These are phyloP conservation scores for Hibiscus mutabilis DNA, from an alignment of 345 rosid species.

Conservation along the genomic window DNA sequence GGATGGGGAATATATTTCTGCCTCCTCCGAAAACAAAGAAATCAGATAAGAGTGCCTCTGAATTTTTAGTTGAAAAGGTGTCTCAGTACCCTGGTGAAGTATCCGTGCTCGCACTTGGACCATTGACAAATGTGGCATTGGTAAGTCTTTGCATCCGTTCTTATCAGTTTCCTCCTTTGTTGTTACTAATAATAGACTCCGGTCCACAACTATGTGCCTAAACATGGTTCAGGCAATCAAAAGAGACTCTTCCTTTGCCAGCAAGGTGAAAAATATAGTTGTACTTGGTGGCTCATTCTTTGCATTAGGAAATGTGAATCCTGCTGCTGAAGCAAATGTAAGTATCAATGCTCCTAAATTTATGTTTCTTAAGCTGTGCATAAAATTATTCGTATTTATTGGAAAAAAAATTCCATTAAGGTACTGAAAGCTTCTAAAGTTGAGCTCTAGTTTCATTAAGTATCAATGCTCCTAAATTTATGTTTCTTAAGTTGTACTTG, in stretches of 20 bases:
- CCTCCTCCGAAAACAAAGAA: slow-evolving; percentile 56
- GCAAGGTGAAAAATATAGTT: slow-evolving; percentile 77
- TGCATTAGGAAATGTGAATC: slow-evolving; percentile 86
- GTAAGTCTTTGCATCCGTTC: slow-evolving; percentile 29
- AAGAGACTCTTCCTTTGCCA: slow-evolving; percentile 81
- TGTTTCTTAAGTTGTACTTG: too few relatives aligned
- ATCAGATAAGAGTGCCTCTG: slow-evolving; percentile 63
- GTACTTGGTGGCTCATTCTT: slow-evolving; percentile 94
- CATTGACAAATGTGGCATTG: slow-evolving; percentile 81
- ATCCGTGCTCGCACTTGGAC: slow-evolving; percentile 87
- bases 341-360: slow-evolving; percentile 10
- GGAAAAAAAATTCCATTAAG: background rate
- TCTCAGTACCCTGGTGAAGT: slow-evolving; percentile 82
- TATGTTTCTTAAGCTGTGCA: background rate
- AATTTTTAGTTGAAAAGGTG: slow-evolving; percentile 71
- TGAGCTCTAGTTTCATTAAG: background rate
- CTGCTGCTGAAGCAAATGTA: slow-evolving; percentile 98
- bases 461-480: too few relatives aligned
- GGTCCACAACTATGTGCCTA: background rate
- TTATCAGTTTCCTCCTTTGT: background rate
- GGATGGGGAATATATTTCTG: slow-evolving; percentile 57
- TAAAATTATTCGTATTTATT: background rate
- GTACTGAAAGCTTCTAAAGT: background rate
- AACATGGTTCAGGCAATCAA: slow-evolving; percentile 65
- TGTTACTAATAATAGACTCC: background rate